Evolutionary conservation across 164 flowering plant genomes (phyloP).

Genomic region (Hamamelis virginiana): DNA sequence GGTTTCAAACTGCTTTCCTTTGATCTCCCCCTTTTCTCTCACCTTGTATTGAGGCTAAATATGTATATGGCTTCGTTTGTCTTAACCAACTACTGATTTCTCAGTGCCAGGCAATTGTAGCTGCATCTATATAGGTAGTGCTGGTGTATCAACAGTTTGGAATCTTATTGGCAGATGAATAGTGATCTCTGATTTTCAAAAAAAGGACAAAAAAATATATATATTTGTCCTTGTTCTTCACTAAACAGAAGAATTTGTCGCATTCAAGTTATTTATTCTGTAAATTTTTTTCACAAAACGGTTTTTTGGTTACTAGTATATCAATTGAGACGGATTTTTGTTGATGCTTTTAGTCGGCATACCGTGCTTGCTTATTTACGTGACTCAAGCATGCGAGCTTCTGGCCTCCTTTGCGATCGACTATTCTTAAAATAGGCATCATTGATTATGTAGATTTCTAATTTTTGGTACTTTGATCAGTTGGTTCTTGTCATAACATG

Average conservation of each 20-base stretch:
- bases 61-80: conserved; percentile 2
- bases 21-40: background rate
- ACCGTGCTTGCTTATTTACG: too few relatives aligned
- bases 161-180: background rate
- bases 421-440: too few relatives aligned
- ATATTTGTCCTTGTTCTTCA: too few relatives aligned
- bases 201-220: background rate
- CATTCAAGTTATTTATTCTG: too few relatives aligned
- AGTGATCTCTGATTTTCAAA: background rate
- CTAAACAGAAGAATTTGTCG: too few relatives aligned
- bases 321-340: background rate
- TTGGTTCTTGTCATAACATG: too few relatives aligned
- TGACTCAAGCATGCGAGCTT: too few relatives aligned
- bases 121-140: background rate
- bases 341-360: too few relatives aligned
- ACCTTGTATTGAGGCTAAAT: background rate
- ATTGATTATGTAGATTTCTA: too few relatives aligned
- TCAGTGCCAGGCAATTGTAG: background rate
- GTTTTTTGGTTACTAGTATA: background rate
- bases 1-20: background rate
- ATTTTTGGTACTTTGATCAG: too few relatives aligned
- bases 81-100: background rate
- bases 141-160: background rate
- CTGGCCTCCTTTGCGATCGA: too few relatives aligned
- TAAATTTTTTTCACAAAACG: too few relatives aligned